A percentile compares a stretch with the other conserved stretches of the same genome.
phyloP scores from a whole-genome alignment of 1,284 basidiomycete species.

The Puccinia novopanici region DNA sequence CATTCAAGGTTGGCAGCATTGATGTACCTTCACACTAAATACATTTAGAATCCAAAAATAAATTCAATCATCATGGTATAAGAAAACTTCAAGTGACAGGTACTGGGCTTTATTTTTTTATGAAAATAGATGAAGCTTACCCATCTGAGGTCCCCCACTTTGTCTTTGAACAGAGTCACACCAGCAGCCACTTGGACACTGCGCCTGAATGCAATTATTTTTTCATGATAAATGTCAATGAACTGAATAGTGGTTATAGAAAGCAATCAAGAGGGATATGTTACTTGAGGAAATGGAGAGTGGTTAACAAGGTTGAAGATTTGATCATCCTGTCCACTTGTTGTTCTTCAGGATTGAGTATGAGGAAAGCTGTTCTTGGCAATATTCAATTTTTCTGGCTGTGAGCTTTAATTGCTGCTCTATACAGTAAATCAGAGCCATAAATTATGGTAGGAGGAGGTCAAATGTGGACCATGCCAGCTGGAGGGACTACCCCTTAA shows the following conservation, averaged over 20 bases:
- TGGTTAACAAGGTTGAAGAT: slow-evolving; percentile 1
- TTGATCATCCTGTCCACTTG: not conserved
- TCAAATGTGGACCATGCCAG: not conserved
- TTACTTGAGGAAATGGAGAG: slow-evolving; percentile 19
- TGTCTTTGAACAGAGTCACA: slow-evolving; percentile 42
- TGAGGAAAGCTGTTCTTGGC: not conserved
- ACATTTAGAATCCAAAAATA: not conserved
- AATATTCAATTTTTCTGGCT: too few relatives aligned
- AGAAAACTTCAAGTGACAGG: not conserved
- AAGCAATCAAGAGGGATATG: not conserved
- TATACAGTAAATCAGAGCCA: not conserved
- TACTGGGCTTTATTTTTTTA: not conserved
- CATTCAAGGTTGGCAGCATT: slow-evolving; percentile 49
- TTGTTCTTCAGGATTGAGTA: not conserved
- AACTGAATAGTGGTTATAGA: not conserved
- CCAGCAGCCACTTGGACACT: slow-evolving; percentile 30
- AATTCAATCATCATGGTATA: too few relatives aligned
- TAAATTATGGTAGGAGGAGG: not conserved
- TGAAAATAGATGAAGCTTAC: slow-evolving; percentile 21
- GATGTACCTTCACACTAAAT: slow-evolving; percentile 47
- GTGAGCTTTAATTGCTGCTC: not conserved
- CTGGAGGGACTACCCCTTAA: too few relatives aligned
- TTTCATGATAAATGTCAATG: not conserved
- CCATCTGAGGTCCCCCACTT: slow-evolving; percentile 49
- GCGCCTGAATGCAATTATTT: slow-evolving; percentile 21